These are phyloP conservation scores for Cyamopsis tetragonoloba DNA, from an alignment of 306 rosid species.

Conservation along the genomic window DNA sequence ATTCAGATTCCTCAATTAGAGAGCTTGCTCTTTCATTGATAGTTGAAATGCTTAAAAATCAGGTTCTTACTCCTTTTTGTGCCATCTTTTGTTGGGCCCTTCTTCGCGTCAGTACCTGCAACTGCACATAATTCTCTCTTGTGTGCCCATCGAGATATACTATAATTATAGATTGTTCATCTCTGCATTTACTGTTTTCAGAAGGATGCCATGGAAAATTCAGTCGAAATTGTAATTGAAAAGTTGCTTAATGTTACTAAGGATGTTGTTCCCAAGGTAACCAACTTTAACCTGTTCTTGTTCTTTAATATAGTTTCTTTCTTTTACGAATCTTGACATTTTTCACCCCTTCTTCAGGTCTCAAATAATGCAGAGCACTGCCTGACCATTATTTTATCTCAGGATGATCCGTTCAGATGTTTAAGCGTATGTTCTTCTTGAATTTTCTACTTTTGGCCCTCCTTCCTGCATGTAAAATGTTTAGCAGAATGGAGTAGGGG, in stretches of 20 bases:
- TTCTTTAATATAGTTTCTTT: constrained; percentile 11
- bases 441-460: background rate
- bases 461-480: constrained; percentile 9
- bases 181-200: constrained; percentile 32
- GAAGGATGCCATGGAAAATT: constrained; percentile 92
- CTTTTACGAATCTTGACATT: constrained; percentile 14
- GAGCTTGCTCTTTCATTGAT: constrained; percentile 81
- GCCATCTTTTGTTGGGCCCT: constrained; percentile 15
- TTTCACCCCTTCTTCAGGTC: constrained; percentile 52
- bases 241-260: constrained; percentile 87
- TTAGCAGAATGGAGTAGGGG: background rate
- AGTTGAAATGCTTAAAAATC: constrained; percentile 86
- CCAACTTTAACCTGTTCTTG: background rate
- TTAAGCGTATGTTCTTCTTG: constrained; percentile 61
- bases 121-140: background rate
- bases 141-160: constrained; percentile 1
- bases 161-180: background rate
- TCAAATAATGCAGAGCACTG: constrained; percentile 92
- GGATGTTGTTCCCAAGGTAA: constrained; percentile 76
- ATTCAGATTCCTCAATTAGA: constrained; percentile 71
- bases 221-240: constrained; percentile 90
- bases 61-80: constrained; percentile 48
- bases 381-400: constrained; percentile 72
- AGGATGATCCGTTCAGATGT: constrained; percentile 94
- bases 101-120: background rate